Conservation (phyloP, 2,329 filamentous ascomycete genomes). For the Ambrosiella beaveri region DNA sequence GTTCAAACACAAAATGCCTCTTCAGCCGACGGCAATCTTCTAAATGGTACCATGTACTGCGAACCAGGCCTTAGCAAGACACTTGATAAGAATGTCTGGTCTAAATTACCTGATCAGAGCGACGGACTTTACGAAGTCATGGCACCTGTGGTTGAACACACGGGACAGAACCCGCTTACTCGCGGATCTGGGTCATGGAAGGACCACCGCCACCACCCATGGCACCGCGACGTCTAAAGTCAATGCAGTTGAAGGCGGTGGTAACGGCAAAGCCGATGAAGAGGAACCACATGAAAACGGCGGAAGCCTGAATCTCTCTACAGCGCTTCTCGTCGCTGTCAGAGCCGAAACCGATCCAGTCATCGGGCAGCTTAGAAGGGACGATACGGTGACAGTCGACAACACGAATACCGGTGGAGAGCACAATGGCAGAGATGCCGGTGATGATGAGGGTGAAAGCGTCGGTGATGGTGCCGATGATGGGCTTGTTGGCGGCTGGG, state of each 20-base stretch:
- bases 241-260: constrained; percentile 36
- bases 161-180: constrained; percentile 18
- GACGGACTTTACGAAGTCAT: background rate
- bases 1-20: background rate
- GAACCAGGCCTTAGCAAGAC: no score
- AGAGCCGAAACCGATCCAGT: constrained; percentile 48
- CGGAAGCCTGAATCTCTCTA: constrained; percentile 56
- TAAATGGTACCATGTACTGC: background rate
- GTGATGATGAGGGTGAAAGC: constrained; percentile 46
- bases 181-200: constrained; percentile 40
- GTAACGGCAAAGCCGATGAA: constrained; percentile 43
- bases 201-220: constrained; percentile 28
- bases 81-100: background rate
- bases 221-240: constrained; percentile 30
- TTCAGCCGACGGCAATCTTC: background rate
- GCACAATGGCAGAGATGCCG: constrained; percentile 52
- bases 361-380: constrained; percentile 19
- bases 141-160: background rate
- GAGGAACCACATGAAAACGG: constrained; percentile 66
- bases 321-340: constrained; percentile 45
- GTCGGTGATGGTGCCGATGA: constrained; percentile 40
- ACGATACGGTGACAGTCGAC: constrained; percentile 47
- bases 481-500: constrained; percentile 32
- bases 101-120: background rate
- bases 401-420: constrained; percentile 50